A percentile compares a stretch with the other conserved stretches of the same genome.
Conservation (phyloP, 2,329 filamentous ascomycete species). For the Ascochyta rabiei region DNA sequence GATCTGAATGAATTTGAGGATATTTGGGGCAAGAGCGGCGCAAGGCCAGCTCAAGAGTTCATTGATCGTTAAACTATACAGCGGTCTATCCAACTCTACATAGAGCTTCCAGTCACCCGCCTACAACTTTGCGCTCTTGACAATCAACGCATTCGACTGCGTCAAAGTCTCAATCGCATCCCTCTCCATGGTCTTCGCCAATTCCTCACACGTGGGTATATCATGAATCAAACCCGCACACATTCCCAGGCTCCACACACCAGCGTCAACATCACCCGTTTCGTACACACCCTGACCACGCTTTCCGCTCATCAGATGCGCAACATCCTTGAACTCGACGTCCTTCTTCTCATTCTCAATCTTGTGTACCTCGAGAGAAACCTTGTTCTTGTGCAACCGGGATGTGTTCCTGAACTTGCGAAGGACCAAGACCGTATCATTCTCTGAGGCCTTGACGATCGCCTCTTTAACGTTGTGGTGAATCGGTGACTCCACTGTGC, state of each 20-base stretch:
- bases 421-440: constrained; percentile 33
- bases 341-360: constrained; percentile 36
- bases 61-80: constrained; percentile 8
- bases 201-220: constrained; percentile 51
- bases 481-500: constrained; percentile 34
- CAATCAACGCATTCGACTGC: constrained; percentile 26
- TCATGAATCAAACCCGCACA: constrained; percentile 73
- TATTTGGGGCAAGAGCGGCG: constrained; percentile 4
- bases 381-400: constrained; percentile 35
- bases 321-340: constrained; percentile 36
- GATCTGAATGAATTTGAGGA: constrained; percentile 12
- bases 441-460: constrained; percentile 33
- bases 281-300: constrained; percentile 34
- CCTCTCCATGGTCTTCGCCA: constrained; percentile 36
- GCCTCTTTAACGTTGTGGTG: constrained; percentile 35
- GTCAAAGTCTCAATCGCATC: constrained; percentile 33
- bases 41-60: constrained; percentile 6
- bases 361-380: constrained; percentile 29
- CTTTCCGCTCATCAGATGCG: constrained; percentile 38
- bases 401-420: constrained; percentile 37
- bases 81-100: background rate
- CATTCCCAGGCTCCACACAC: constrained; percentile 79
- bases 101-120: background rate
- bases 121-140: constrained; percentile 23
- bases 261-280: constrained; percentile 36